Conservation (phyloP, 2,329 filamentous ascomycete genomes). For the Aspergillus carbonarius region DNA sequence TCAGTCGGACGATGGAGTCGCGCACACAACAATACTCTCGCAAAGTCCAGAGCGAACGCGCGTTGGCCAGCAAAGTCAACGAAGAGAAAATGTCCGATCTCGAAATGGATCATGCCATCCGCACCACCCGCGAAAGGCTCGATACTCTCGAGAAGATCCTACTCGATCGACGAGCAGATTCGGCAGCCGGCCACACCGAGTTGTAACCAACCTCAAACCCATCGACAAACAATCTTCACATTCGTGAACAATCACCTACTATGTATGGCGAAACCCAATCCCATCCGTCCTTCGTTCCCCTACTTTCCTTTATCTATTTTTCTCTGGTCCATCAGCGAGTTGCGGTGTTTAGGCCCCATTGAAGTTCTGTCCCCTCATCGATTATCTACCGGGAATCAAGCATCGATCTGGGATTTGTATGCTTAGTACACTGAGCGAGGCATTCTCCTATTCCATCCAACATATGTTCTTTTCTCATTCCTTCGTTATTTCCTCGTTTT, state of each 20-base stretch:
- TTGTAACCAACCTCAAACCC: slow-evolving; percentile 14
- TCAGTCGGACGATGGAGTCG: slow-evolving; percentile 32
- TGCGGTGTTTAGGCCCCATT: neutral
- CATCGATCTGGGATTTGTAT: slow-evolving; percentile 4
- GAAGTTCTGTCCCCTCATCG: neutral
- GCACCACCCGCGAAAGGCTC: slow-evolving; percentile 82
- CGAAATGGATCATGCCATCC: slow-evolving; percentile 77
- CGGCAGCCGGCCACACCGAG: slow-evolving; percentile 22
- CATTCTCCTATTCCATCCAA: neutral
- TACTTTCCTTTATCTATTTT: neutral
- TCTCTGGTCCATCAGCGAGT: neutral
- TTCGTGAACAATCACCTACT: neutral
- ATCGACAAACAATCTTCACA: neutral
- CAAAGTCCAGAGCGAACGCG: slow-evolving; percentile 37
- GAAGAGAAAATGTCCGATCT: slow-evolving; percentile 69
- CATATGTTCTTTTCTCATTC: neutral
- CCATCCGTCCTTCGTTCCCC: neutral
- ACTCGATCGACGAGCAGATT: slow-evolving; percentile 52
- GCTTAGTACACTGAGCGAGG: neutral
- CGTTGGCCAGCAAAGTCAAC: slow-evolving; percentile 57
- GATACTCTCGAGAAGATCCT: slow-evolving; percentile 72
- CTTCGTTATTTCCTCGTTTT: neutral
- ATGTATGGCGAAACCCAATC: neutral
- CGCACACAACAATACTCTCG: slow-evolving; percentile 43
- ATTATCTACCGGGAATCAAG: neutral